Base-by-base conservation (phyloP, 495 filamentous ascomycete species). In the Elaphomyces granulatus region DNA sequence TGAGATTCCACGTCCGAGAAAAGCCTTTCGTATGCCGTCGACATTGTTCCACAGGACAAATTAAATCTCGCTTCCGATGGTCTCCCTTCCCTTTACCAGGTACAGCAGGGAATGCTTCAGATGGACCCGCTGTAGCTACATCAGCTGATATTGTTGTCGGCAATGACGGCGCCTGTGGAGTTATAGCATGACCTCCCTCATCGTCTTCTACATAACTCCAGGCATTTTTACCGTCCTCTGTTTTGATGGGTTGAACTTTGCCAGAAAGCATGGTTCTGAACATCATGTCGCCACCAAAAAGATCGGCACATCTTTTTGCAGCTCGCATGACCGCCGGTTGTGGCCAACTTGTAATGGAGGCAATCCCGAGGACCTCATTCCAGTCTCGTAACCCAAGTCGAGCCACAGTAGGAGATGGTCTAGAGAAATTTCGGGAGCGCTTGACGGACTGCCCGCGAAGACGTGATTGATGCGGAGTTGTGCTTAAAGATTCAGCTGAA, bases 321-420 rank as follows among this genome's bases (percentile, higher is more conserved):
- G 83, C 67, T 35, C 80, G 69, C 32, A 71, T 66, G 6, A 93
- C 62, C 3, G 75, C 80, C 3, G 54, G 51, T 1, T 67, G 48
- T 1, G 77, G 59, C 52, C 82, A 80, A 0, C 80, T 83, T 1
- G 66, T 71, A 42, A 87, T 65, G 0, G 80, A 69, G 15, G 86
- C 86, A 0, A 83, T 59, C 7, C 81, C 80, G 20, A 92, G 54
- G 1, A 90, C 70, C 40, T 87, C 80, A 32, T 78, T 78, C 86
- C 86, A 94, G 54, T 88, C 81, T 2, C 82, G 72, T 3, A 76
- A 57, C 2, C 59, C 67, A 41, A 71, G 45, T 30, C 48, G 40
- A 9, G 35, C 16, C 20, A 53, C 41, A 32, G 20, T 55, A 4
- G 34, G 42, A 20, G 43, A 41, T n/a, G 40, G 19, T 36, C 33